Conservation (phyloP, 2,329 filamentous ascomycete species). For the Teratosphaeria pseudoeucalypti region DNA sequence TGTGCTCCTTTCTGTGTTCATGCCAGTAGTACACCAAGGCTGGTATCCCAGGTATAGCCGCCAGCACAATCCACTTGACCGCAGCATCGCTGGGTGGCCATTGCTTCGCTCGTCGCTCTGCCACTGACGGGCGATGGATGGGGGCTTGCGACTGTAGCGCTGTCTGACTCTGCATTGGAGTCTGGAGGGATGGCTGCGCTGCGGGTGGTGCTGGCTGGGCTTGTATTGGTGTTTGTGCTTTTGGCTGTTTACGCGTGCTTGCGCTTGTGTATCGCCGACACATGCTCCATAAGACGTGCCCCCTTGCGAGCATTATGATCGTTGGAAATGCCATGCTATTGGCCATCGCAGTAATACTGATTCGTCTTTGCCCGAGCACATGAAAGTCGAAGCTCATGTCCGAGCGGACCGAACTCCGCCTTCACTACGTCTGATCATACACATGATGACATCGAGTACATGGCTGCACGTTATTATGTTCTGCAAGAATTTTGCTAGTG, state of each 20-base stretch:
- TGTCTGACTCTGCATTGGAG: not conserved
- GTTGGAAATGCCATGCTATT: not conserved
- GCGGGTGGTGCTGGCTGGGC: not conserved
- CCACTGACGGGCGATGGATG: not conserved
- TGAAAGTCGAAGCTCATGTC: not conserved
- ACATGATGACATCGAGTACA: too few species aligned
- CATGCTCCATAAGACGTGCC: not conserved
- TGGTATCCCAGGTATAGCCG: conserved; percentile 16
- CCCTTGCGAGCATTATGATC: not conserved
- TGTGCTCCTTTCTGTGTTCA: conserved; percentile 23
- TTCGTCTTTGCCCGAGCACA: not conserved
- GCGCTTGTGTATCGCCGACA: not conserved
- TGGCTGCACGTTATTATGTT: too few species aligned
- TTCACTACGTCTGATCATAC: too few species aligned
- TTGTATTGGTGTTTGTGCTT: not conserved
- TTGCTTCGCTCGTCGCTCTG: conserved; percentile 2
- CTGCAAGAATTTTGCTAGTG: too few species aligned
- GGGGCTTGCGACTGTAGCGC: not conserved
- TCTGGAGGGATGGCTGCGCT: not conserved
- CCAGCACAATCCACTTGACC: conserved; percentile 12
- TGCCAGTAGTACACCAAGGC: conserved; percentile 21
- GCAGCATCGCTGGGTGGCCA: conserved; percentile 4
- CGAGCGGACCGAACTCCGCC: not conserved
- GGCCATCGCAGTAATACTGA: not conserved
- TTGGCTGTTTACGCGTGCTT: not conserved